phyloP scores from a whole-genome alignment of 805 yeast species.

The Pichia ethanolica region DNA sequence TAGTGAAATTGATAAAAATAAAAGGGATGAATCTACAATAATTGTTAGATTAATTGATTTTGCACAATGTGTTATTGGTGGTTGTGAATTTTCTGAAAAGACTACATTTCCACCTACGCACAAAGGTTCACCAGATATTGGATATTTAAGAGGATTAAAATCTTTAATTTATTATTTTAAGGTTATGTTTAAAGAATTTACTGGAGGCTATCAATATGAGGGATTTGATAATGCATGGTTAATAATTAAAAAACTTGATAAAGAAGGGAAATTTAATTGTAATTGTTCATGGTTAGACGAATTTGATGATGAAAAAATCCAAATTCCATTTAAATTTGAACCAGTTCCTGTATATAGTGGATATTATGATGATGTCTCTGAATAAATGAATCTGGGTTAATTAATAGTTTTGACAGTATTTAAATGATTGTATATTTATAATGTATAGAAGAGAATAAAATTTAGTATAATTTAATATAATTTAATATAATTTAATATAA shows the following conservation, averaged over 20 bases:
- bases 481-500: too few relatives aligned
- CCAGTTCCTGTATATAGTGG: conserved; percentile 17
- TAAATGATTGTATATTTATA: too few relatives aligned
- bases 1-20: conserved; percentile 34
- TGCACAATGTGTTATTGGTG: conserved; percentile 82
- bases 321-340: conserved; percentile 21
- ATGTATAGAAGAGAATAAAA: too few relatives aligned
- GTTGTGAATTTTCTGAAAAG: conserved; percentile 35
- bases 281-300: conserved; percentile 29
- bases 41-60: conserved; percentile 83
- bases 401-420: too few relatives aligned
- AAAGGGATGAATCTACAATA: conserved; percentile 16
- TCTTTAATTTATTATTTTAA: conserved; percentile 66
- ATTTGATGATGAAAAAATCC: conserved; percentile 24
- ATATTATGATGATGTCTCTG: conserved; percentile 25
- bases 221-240: conserved; percentile 15
- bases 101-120: conserved; percentile 68
- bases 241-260: conserved; percentile 13
- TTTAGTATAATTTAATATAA: too few relatives aligned
- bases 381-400: conserved; percentile 5
- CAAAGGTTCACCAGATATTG: conserved; percentile 60
- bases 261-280: conserved; percentile 14
- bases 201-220: conserved; percentile 30
- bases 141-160: conserved; percentile 75
- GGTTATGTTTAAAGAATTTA: conserved; percentile 47